Conservation (phyloP, 306 rosid genomes). For the Alnus rubra region DNA sequence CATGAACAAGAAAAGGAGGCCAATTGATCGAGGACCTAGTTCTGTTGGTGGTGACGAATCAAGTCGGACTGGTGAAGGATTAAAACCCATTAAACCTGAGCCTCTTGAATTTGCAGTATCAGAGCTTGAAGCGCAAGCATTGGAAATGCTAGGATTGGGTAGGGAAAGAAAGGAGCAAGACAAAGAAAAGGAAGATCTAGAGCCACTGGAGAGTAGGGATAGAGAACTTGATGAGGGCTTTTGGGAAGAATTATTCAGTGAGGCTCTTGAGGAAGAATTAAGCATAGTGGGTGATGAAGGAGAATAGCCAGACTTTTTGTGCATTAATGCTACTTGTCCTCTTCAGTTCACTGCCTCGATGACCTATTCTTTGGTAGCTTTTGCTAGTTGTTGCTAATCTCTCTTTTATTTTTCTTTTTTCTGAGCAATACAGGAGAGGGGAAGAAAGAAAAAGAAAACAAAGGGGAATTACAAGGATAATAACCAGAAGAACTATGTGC, state of each 20-base stretch:
- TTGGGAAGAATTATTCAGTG: constrained; percentile 48
- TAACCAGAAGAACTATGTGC: too few relatives aligned
- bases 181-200: constrained; percentile 35
- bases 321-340: constrained; percentile 19
- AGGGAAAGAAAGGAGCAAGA: constrained; percentile 39
- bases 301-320: constrained; percentile 15
- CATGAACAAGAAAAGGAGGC: constrained; percentile 71
- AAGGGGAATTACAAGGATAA: too few relatives aligned
- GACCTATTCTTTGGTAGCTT: constrained; percentile 11
- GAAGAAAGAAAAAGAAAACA: too few relatives aligned
- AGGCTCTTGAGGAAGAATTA: constrained; percentile 37
- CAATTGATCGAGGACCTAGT: constrained; percentile 51
- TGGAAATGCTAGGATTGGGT: constrained; percentile 78
- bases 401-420: too few relatives aligned
- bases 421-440: too few relatives aligned
- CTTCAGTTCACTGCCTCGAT: constrained; percentile 15
- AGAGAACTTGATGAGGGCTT: constrained; percentile 68
- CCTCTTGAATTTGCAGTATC: constrained; percentile 58
- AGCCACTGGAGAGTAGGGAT: constrained; percentile 46
- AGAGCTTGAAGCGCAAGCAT: constrained; percentile 77
- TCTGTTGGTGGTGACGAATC: constrained; percentile 26
- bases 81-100: constrained; percentile 46
- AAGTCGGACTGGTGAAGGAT: constrained; percentile 21
- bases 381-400: neutral
- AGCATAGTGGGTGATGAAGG: constrained; percentile 29